phyloP scores from a whole-genome alignment of 1,284 basidiomycete species.

The Takashimella koratensis region DNA sequence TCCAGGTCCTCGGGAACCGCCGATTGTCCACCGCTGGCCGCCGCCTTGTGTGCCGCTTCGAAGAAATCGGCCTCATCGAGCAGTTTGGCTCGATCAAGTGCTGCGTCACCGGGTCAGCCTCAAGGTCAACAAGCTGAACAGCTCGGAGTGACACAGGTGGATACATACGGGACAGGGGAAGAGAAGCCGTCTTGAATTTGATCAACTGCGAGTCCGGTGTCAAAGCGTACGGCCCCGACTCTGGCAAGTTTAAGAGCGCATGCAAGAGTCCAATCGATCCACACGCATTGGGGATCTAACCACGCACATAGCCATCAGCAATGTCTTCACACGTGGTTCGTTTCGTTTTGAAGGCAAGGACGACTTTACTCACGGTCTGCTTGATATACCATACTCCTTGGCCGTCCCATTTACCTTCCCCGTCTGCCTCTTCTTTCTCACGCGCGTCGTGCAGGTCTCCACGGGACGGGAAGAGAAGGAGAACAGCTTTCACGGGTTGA shows the following conservation, averaged over 20 bases:
- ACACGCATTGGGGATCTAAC: conserved; percentile 80
- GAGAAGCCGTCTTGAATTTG: conserved; percentile 40
- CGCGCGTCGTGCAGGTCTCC: conserved; percentile 55
- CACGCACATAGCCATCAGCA: conserved; percentile 2
- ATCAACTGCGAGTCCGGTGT: conserved; percentile 26
- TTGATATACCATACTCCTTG: conserved; percentile 51
- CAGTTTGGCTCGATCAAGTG: conserved; percentile 63
- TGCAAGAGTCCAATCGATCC: conserved; percentile 85
- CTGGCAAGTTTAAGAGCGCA: conserved; percentile 51
- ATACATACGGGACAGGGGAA: conserved; percentile 30
- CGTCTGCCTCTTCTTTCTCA: conserved; percentile 50
- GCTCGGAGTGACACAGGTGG: neutral
- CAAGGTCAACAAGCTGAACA: neutral
- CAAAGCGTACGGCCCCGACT: conserved; percentile 22
- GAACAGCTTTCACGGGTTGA: conserved; percentile 69
- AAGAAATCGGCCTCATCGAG: conserved; percentile 74
- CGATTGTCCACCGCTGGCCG: conserved; percentile 67
- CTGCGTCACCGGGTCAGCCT: conserved; percentile 11
- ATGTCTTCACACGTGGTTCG: neutral
- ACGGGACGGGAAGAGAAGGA: conserved; percentile 74
- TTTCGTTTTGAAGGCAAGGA: too few species aligned
- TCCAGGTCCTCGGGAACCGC: conserved; percentile 53
- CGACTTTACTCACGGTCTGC: conserved; percentile 47
- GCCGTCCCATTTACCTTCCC: conserved; percentile 29
- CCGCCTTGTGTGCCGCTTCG: conserved; percentile 65